Base-by-base conservation (phyloP, 148 eudicot species). In the Amaranthus cruentus region DNA sequence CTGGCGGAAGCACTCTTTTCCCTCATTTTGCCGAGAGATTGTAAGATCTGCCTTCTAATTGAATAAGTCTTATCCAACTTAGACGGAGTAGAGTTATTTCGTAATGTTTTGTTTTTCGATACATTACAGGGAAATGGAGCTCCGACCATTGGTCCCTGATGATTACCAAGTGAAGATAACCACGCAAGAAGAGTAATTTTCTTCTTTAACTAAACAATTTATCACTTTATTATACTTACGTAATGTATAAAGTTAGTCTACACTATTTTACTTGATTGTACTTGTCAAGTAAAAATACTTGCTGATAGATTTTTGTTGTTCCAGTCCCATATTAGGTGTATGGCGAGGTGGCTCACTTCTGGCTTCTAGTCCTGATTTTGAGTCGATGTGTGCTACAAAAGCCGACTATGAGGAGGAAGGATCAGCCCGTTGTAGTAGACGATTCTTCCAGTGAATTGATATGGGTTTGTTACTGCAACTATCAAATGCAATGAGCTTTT, bases 331-430 rank as follows among this genome's bases (percentile, higher is more conserved):
- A 76, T 77, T 87, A 80, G 99, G 99, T 67, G 97, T 95, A 75
- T 95, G 99, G 99, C 88, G 96, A 70, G 99, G 99, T 76, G 99
- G 97, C 51, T 95, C 97, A 49, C 96, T 92, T 73, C 81, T 95
- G 79, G 99, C 99, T 58, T 92, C 99, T 42, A 95, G 94, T 82
- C 99, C 97, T 74, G 99, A 92, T 70, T 95, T 95, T 83, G 99
- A 95, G 46, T 49, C 91, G 46, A 92, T 90, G 97, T 95, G 97
- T 51, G 91, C 88, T 67, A 88, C 97, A 76, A 95, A 95, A 81
- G 88, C 89, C 44, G 99, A 95, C 68, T 95, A 91, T 47, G 99
- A 95, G 83, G 99, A 95, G 83, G 85, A 87, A 71, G 99, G 99
- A 14, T 88, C 99, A 57, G 81, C 84, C n/a, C 86, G 99, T 62